Percentiles rank a stretch among this genome's conserved stretches.
phyloP scores from a whole-genome alignment of 2,329 filamentous ascomycete species.

The Xenosphaeropsis pyriputrescens region DNA sequence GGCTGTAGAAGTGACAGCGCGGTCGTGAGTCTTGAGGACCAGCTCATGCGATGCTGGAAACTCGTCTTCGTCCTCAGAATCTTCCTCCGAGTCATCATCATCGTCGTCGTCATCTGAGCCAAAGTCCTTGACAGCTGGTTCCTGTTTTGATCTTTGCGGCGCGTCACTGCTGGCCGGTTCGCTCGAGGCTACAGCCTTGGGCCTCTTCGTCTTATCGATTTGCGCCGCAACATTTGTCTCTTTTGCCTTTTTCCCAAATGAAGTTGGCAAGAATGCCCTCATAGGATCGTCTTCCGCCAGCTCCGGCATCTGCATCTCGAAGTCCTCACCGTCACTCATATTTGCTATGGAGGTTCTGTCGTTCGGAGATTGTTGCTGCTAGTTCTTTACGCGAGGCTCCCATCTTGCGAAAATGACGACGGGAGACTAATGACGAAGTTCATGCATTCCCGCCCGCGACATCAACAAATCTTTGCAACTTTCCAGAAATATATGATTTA shows the following conservation, averaged over 20 bases:
- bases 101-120: constrained; percentile 26
- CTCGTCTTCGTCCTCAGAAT: constrained; percentile 65
- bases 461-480: no score
- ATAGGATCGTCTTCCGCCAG: constrained; percentile 52
- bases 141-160: constrained; percentile 13
- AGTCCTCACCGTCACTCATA: constrained; percentile 48
- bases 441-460: no score
- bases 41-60: constrained; percentile 90
- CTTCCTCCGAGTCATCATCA: constrained; percentile 39
- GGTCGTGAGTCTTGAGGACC: constrained; percentile 81
- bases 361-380: constrained; percentile 1
- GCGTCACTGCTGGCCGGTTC: constrained; percentile 9
- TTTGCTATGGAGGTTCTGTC: constrained; percentile 4
- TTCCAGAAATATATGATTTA: no score
- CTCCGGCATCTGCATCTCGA: constrained; percentile 37
- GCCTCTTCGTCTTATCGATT: constrained; percentile 63
- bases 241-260: constrained; percentile 73
- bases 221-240: constrained; percentile 64
- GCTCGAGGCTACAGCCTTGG: constrained; percentile 19
- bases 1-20: constrained; percentile 70
- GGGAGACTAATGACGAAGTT: background rate
- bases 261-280: constrained; percentile 62
- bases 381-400: background rate
- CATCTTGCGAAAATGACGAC: constrained; percentile 1
- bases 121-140: constrained; percentile 19